Base-by-base conservation (phyloP, 1,284 basidiomycete species). In the Sanguinoderma infundibulare region DNA sequence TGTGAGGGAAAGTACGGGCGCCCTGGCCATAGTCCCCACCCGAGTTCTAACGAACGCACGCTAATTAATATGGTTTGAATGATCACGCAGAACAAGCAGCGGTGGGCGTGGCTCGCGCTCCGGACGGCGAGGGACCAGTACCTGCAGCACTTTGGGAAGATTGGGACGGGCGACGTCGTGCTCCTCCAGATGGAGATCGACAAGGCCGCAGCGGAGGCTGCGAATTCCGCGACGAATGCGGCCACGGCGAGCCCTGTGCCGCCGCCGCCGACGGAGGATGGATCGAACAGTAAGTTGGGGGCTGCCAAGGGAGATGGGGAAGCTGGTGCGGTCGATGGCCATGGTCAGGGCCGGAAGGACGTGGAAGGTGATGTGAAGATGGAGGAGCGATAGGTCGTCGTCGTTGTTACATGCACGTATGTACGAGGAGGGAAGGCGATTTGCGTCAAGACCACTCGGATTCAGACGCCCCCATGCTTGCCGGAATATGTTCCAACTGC, bases 31-130 rank as follows among this genome's bases (percentile, higher is more conserved):
- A n/a, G n/a, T 14, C 1, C 42, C 22, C 22, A 24, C 5, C 14
- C 14, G 22, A 14, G 26, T 49, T 32, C 26, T 17, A 20, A 3
- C n/a, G 26, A 1, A 34, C 22, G 20, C 47, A n/a, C n/a, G n/a
- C n/a, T n/a, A n/a, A n/a, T n/a, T 50, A 12, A 50, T 20, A 3
- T 20, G 20, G 38, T 34, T 5, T 49, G 26, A 56, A 17, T 49
- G 5, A 32, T 55, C 52, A 32, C 55, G 59, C 67, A 92, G 90
- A 87, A 84, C 73, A 92, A 91, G 68, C 82, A 87, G 64, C 83
- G 87, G 6, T 85, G 84, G 82, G 78, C 88, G 10, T 92, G 90
- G 90, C 79, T 92, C n/a, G 87, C 87, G n/a, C 81, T 92, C 62
- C 87, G 90, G 32, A 83, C 84, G 55, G 85, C 87, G 60, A 87